A percentile compares a stretch with the other conserved stretches of the same genome.
Conservation (phyloP, 2,329 filamentous ascomycete species). For the Albophoma yamanashiensis region DNA sequence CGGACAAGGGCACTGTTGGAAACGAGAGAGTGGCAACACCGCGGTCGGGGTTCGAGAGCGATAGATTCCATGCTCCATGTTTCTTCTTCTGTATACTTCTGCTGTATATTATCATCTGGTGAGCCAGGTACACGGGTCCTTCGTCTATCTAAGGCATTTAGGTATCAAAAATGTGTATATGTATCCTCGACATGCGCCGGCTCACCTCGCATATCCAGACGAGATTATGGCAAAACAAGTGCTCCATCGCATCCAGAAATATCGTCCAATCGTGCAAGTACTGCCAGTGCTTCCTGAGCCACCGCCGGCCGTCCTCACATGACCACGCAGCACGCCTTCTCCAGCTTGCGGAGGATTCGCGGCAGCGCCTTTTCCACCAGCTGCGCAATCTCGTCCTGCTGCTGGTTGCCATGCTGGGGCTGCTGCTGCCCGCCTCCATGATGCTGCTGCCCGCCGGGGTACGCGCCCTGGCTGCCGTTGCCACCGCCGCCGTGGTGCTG, state of each 20-base stretch:
- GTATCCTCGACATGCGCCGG: background rate
- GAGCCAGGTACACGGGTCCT: background rate
- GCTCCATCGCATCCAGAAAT: background rate
- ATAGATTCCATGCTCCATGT: background rate
- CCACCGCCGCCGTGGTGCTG: slow-evolving; percentile 20
- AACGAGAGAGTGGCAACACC: background rate
- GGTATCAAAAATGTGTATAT: background rate
- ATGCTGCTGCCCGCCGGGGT: slow-evolving; percentile 16
- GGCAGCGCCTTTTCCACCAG: slow-evolving; percentile 50
- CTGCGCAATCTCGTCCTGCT: slow-evolving; percentile 46
- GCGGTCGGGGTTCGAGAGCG: background rate
- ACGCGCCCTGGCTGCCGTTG: slow-evolving; percentile 19
- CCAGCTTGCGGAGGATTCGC: slow-evolving; percentile 51
- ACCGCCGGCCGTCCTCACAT: slow-evolving; percentile 43
- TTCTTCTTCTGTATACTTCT: background rate
- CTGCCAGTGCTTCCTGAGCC: background rate
- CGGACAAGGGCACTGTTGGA: too few relatives aligned
- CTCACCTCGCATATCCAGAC: background rate
- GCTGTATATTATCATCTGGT: background rate
- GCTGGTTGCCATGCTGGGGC: slow-evolving; percentile 27
- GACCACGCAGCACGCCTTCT: slow-evolving; percentile 61
- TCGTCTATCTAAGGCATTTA: background rate
- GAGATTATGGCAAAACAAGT: background rate
- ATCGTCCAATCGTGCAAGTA: background rate
- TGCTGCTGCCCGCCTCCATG: slow-evolving; percentile 28